phyloP scores from a whole-genome alignment of 1,284 basidiomycete species.

The Leccinum griseonigrum region DNA sequence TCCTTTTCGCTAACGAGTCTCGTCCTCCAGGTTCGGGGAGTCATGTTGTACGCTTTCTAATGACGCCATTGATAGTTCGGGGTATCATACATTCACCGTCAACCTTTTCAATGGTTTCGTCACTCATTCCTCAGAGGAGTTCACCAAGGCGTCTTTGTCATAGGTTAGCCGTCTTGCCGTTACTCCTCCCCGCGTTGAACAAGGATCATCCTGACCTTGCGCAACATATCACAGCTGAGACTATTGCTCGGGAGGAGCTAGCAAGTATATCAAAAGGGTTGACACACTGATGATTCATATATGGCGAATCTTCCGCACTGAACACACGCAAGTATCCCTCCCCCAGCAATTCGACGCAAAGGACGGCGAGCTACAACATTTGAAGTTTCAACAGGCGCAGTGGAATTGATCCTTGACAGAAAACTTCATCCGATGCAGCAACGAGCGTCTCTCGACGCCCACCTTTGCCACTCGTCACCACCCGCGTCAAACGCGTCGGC shows the following conservation, averaged over 20 bases:
- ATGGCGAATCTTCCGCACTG: constrained; percentile 53
- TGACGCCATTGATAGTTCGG: too few species aligned
- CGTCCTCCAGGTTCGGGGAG: too few species aligned
- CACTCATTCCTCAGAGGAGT: too few species aligned
- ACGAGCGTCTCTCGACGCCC: constrained; percentile 31
- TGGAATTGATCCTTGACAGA: constrained; percentile 34
- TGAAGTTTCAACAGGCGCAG: constrained; percentile 45
- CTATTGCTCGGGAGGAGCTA: constrained; percentile 52
- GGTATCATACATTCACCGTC: too few species aligned
- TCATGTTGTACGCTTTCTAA: too few species aligned
- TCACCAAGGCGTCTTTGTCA: too few species aligned
- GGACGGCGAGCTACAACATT: constrained; percentile 57
- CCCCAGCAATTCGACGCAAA: constrained; percentile 57
- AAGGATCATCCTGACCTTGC: too few species aligned
- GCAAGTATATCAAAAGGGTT: constrained; percentile 47
- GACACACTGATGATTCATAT: constrained; percentile 57
- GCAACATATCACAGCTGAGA: constrained; percentile 35
- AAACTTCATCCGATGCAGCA: constrained; percentile 21
- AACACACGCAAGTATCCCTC: constrained; percentile 47
- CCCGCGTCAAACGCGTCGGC: too few species aligned
- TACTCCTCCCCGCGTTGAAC: too few species aligned
- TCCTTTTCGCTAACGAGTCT: too few species aligned
- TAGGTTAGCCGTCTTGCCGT: too few species aligned
- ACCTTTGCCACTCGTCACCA: neutral
- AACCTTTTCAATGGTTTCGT: too few species aligned